phyloP scores from a whole-genome alignment of 257 asterid species.

The Penstemon davidsonii region DNA sequence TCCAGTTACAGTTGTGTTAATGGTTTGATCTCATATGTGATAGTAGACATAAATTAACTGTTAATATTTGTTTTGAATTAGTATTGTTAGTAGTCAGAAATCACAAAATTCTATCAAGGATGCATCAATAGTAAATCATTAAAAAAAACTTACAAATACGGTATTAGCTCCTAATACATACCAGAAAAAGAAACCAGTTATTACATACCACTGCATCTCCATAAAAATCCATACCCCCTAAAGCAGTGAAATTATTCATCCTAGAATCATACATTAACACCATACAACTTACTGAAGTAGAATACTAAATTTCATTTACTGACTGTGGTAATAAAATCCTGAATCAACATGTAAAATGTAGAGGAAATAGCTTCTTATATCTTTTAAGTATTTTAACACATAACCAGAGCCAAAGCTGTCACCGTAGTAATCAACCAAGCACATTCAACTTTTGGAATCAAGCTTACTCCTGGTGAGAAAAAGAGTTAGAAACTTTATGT shows the following conservation, averaged over 20 bases:
- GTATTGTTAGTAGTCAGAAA: no score
- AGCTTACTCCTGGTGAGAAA: constrained; percentile 30
- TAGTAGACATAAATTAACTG: no score
- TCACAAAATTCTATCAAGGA: no score
- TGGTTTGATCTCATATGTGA: no score
- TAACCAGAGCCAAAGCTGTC: constrained; percentile 36
- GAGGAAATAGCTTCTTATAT: not conserved
- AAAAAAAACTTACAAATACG: no score
- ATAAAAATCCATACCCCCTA: constrained; percentile 13
- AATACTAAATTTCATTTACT: not conserved
- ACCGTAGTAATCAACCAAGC: constrained; percentile 38
- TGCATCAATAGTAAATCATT: no score
- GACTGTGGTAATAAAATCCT: constrained; percentile 13
- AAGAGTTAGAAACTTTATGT: not conserved
- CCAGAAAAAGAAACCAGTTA: not conserved
- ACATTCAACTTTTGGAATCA: constrained; percentile 28
- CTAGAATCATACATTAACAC: constrained; percentile 10
- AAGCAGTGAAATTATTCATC: not conserved
- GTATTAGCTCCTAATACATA: not conserved
- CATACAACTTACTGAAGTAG: constrained; percentile 7
- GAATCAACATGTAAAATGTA: not conserved
- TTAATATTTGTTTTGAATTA: no score
- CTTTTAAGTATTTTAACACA: constrained; percentile 24
- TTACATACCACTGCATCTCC: constrained; percentile 12
- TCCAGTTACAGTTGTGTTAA: no score